A percentile compares a stretch with the other conserved stretches of the same genome.
Evolutionary conservation across 1,284 basidiomycete species (phyloP).

Genomic region (Meripilus lineatus): DNA sequence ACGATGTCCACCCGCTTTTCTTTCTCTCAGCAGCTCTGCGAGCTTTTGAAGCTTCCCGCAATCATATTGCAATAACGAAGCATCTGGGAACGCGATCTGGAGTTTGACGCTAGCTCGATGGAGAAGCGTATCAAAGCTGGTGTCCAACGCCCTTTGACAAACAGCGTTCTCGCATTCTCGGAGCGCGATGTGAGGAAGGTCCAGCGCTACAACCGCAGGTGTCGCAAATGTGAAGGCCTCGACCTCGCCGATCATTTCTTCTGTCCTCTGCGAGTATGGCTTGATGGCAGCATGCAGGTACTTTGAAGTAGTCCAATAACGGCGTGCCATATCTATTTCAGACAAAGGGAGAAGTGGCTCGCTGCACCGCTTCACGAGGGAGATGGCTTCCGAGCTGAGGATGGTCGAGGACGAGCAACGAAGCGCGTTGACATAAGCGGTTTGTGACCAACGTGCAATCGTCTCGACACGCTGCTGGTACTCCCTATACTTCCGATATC

Average conservation of each 20-base stretch:
- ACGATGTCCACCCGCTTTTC: constrained; percentile 85
- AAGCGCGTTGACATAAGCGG: constrained; percentile 72
- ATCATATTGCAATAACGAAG: constrained; percentile 90
- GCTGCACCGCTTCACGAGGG: constrained; percentile 36
- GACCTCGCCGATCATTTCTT: constrained; percentile 51
- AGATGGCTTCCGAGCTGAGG: constrained; percentile 61
- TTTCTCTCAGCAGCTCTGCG: constrained; percentile 73
- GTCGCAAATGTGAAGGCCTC: constrained; percentile 84
- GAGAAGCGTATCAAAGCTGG: constrained; percentile 61
- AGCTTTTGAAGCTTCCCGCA: constrained; percentile 94
- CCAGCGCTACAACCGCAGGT: constrained; percentile 73
- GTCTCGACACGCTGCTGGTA: constrained; percentile 51
- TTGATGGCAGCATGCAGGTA: constrained; percentile 49
- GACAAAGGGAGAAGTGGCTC: constrained; percentile 57
- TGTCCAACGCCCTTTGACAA: constrained; percentile 28
- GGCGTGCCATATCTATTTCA: constrained; percentile 31
- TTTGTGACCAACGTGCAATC: constrained; percentile 64
- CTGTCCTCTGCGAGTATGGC: constrained; percentile 60
- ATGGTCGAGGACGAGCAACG: constrained; percentile 65
- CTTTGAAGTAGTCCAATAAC: constrained; percentile 39
- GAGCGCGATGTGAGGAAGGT: constrained; percentile 64
- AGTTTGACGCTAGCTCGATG: constrained; percentile 78
- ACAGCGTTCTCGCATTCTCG: constrained; percentile 22
- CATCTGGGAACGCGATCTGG: constrained; percentile 93
- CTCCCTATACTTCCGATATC: constrained; percentile 59